Base-by-base conservation (phyloP, 1,139 yeast genomes). In the Kodamaea suecica region DNA sequence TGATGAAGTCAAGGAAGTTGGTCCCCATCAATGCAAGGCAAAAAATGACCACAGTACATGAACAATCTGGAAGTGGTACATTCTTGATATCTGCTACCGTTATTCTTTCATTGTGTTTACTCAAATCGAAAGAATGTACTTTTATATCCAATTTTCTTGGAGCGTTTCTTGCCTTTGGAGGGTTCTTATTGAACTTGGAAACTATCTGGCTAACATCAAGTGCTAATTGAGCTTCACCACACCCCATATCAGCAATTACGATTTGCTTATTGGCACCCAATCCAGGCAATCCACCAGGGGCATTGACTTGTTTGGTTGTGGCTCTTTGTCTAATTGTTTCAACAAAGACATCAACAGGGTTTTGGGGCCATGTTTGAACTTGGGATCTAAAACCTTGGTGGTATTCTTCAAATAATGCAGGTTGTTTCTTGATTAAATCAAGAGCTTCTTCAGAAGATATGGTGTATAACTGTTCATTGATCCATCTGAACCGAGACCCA, bases 21-120 rank as follows among this genome's bases (percentile, higher is more conserved):
- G 97, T 92, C 4, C 99, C 98, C 99, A 94, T 92, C 46, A 92
- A 70, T 0, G 97, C 94, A 39, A 92, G 70, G 59, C 98, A 92
- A 59, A 90, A 92, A 8, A 92, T 76, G 11, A 86, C 98, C 31
- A 92, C 72, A 17, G 90, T 78, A 49, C 88, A 86, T 1, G 94
- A 82, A 34, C 73, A 74, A 53, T 87, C 87, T 1, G 70, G 74
- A 45, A 94, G 59, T 17, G 98, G 98, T 7, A 92, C 96, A 49
- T 87, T 75, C 53, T 80, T 84, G 45, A 92, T 86, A 64, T 92
- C 99, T 0, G 97, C 97, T 11, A 92, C 97, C 0, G 97, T 88
- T 42, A 92, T 85, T 49, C 92, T 70, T 7, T 86, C 85, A 53
- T 92, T 94, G 12, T 78, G 86, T 59, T 83, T 84, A 50, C 87